phyloP scores from a whole-genome alignment of 768 basidiomycete genomes.

The Panaeolus papilionaceus region DNA sequence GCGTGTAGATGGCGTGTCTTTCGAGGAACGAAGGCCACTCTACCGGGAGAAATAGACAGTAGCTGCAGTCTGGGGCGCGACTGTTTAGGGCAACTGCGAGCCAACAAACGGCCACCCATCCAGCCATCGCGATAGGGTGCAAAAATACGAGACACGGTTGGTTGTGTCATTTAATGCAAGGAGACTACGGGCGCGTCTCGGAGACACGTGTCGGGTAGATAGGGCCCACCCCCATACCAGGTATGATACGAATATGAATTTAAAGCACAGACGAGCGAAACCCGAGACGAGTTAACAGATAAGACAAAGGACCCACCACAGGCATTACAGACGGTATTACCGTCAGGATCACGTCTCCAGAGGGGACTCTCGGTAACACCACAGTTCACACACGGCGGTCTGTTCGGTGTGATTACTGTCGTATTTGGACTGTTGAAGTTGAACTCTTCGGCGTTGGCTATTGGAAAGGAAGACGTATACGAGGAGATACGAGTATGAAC shows the following conservation, averaged over 20 bases:
- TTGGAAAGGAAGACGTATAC: neutral
- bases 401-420: constrained; percentile 39
- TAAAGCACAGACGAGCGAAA: constrained; percentile 29
- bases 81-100: constrained; percentile 12
- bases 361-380: constrained; percentile 80
- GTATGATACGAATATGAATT: constrained; percentile 17
- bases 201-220: constrained; percentile 30
- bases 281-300: constrained; percentile 30
- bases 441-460: constrained; percentile 25
- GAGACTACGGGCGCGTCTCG: constrained; percentile 24
- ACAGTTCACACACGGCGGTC: constrained; percentile 73
- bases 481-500: neutral
- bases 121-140: constrained; percentile 22
- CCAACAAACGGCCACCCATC: constrained; percentile 1
- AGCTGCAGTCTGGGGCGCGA: constrained; percentile 14
- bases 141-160: neutral
- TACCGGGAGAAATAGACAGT: constrained; percentile 9
- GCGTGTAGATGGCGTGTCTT: constrained; percentile 22
- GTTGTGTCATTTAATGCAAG: neutral
- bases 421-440: constrained; percentile 27
- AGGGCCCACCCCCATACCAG: neutral
- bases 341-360: constrained; percentile 83
- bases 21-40: constrained; percentile 11
- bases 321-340: constrained; percentile 87
- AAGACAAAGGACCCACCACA: constrained; percentile 70